phyloP scores from a whole-genome alignment of 148 eudicot species.

The Camellia japonica region DNA sequence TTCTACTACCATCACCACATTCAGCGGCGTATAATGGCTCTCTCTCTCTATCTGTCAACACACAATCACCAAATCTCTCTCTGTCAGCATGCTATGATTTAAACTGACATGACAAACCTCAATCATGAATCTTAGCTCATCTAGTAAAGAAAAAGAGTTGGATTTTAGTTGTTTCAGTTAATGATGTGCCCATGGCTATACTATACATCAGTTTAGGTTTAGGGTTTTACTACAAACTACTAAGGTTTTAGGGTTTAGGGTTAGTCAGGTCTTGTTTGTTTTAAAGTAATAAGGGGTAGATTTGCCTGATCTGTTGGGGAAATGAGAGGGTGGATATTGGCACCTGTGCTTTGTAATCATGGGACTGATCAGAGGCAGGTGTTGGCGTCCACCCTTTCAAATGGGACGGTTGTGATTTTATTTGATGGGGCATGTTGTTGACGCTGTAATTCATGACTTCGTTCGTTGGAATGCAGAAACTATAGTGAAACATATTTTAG shows the following conservation, averaged over 20 bases:
- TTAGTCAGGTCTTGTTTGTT: no score
- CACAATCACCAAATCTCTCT: neutral
- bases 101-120: no score
- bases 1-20: neutral
- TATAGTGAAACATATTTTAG: no score
- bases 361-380: neutral
- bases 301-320: no score
- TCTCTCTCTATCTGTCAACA: neutral
- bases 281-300: no score
- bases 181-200: no score
- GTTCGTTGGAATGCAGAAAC: neutral
- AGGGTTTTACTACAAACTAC: no score
- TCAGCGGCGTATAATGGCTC: neutral
- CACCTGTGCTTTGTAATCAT: conserved; percentile 7
- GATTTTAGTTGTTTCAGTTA: no score
- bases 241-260: no score
- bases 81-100: neutral
- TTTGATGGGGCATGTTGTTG: neutral
- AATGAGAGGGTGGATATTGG: conserved; percentile 15
- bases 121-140: no score
- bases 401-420: neutral
- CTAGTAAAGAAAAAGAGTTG: no score
- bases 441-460: neutral
- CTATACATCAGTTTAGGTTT: no score
- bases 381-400: conserved; percentile 18